These are phyloP conservation scores for Fraxinus ornus DNA, from an alignment of 305 asterid genomes.

Conservation along the genomic window DNA sequence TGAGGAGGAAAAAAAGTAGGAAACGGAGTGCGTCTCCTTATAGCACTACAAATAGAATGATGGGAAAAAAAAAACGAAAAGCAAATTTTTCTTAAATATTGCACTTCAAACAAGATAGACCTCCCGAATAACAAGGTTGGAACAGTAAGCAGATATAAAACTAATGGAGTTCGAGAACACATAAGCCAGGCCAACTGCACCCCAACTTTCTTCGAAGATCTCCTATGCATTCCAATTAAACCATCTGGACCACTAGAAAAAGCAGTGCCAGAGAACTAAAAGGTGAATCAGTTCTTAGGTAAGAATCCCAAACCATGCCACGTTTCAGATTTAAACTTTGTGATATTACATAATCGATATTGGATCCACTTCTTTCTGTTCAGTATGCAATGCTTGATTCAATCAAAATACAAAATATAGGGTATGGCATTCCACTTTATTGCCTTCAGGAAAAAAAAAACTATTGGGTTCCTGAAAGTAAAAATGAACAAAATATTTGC, in stretches of 20 bases:
- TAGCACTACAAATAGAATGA: neutral
- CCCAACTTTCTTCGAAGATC: neutral
- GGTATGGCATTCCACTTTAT: neutral
- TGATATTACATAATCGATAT: neutral
- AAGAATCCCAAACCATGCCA: neutral
- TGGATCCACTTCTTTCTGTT: neutral
- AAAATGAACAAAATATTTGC: neutral
- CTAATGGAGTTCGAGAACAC: neutral
- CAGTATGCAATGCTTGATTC: neutral
- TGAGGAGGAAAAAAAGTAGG: neutral
- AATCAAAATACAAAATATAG: neutral
- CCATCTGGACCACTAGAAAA: neutral
- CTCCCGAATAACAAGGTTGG: constrained; percentile 10
- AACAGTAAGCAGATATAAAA: constrained; percentile 7
- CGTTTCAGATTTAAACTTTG: neutral
- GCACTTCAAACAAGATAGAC: neutral
- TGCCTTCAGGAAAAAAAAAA: neutral
- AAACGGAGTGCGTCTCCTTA: neutral
- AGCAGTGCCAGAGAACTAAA: neutral
- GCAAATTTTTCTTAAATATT: neutral
- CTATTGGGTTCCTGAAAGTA: neutral
- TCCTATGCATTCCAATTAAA: neutral
- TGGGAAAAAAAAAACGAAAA: neutral
- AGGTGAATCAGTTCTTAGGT: neutral
- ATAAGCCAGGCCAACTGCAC: neutral